Base-by-base conservation (phyloP, 2,329 filamentous ascomycete genomes). In the Beauveria rudraprayagi region DNA sequence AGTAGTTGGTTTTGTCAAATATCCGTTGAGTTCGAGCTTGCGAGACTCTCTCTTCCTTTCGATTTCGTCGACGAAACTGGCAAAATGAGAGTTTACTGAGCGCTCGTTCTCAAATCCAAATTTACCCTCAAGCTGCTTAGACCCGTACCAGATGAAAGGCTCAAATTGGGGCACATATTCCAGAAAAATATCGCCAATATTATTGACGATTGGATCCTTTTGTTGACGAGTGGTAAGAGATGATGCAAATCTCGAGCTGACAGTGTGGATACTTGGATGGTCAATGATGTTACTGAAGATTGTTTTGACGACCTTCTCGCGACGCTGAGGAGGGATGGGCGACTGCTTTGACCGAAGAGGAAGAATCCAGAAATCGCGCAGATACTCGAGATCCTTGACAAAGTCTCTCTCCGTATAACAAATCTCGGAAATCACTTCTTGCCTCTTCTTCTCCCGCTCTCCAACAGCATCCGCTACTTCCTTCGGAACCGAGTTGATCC, bases 321-420 rank as follows among this genome's bases (percentile, higher is more conserved):
- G 86, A 62, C 91, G 86, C 63, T 91, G 86, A 66, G 94, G 86
- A 5, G 94, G 93, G 65, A 99, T 95, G 0, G 92, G 93, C 4
- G 93, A 97, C 17, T 83, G 82, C 64, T 88, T 87, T 30, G 88
- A 90, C 55, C 92, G 86, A 61, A 99, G 77, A 10, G 94, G 94
- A 67, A 94, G 84, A 77, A 99, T 96, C 94, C 94, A 99, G 79
- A 97, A 99, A 77, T 99, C 94, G 64, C 94, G 86, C 34, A 99
- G 80, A 71, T 99, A 99, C 75, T 99, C 94, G 68, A 99, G 80
- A 74, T 99, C 94, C 78, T 99, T 99, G 71, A 99, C 94, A 69
- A 99, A 99, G 76, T 99, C 94, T 67, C 94, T 86, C 73, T 99
- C 94, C 0, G 94, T 99, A 76, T 99, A 99, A 86, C 95, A 97